Base-by-base conservation (phyloP, 139 green algal genomes). In the Coccomyxa sp. region DNA sequence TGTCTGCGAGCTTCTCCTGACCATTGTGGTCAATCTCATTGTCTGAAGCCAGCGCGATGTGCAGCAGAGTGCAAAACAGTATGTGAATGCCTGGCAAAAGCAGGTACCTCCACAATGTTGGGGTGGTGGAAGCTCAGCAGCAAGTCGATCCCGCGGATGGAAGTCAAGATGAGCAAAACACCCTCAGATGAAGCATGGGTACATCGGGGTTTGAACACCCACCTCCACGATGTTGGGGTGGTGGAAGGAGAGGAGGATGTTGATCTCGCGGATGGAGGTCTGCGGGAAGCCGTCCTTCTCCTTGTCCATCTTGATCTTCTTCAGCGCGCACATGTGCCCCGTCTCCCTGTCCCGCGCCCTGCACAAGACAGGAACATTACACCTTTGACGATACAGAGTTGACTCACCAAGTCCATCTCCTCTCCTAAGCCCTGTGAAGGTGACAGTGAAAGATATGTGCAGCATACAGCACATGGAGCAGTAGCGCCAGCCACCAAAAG, bases 211-310 rank as follows among this genome's bases (percentile, higher is more conserved):
- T 58, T 58, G 44, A 14, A 58, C 12, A 10, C 40, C 3, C 75
- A 99, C 92, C 89, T 99, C 91, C 40, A 99, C 95, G 36, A 99
- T 98, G 85, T 95, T 95, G 33, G 90, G 86, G 84, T 99, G 97
- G 75, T 93, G 84, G 71, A 97, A 89, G 75, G 89, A 91, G 38
- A 99, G 91, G 77, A 99, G 92, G 82, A 99, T 95, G 86, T 98
- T 98, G 81, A 99, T 94, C 82, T 99, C 97, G 0, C 97, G 86
- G 34, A 99, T 83, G 41, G 84, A 90, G 1, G 97, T 99, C 75
- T 98, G 84, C 7, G 97, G 97, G 83, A 99, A 99, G 72, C 97
- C 97, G 82, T 98, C 92, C 1, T 81, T 79, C 82, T 97, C 91
- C 78, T 93, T 90, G 69, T 97, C 92, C 92, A 99, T 93, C 89